Base-by-base conservation (phyloP, 768 basidiomycete genomes). In the Trametes coccinea region DNA sequence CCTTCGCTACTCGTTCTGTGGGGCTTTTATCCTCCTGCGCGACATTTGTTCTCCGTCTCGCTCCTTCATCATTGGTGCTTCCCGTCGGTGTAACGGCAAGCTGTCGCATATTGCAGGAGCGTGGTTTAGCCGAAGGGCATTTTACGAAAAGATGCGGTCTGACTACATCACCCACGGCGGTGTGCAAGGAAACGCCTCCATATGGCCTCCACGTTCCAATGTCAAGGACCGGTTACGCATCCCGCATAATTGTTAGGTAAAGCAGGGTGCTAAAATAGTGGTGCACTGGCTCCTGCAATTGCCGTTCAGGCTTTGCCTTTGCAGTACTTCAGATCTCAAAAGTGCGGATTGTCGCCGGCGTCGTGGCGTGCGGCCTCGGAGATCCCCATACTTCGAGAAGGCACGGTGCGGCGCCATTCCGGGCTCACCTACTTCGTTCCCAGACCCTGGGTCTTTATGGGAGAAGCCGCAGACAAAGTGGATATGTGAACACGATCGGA, bases 291-390 rank as follows among this genome's bases (percentile, higher is more conserved):
- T 58, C 51, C 17, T 44, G 51, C 45, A 52, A 43, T 58, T 62
- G 61, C 56, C 61, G 61, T 62, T 48, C 56, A 62, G 58, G 61
- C 61, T 58, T 62, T 62, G 56, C 61, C 56, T 53, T 58, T 58
- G 56, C 39, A 5, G 61, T 58, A 16, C 37, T 39, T 27, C 39
- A 53, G 61, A 57, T 62, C 56, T 62, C 43, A 48, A 52, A 34
- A 48, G 51, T 51, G 51, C 30, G 55, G 55, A 62, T 53, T 62
- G 61, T 56, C 50, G 49, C 54, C 44, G 37, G 43, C 55, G 47
- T 53, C 51, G 49, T 62, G 51, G 56, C 61, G 61, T 46, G 48
- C 37, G 51, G 40, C 29, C 29, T 55, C 61, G 61, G 61, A 62
- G 61, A 62, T 62, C 61, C 61, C 61, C 61, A 54, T 53, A 52